Percentiles rank a stretch among this genome's conserved stretches.
Evolutionary conservation across 495 filamentous ascomycete species (phyloP).

Genomic region (Pseudomonodictys pantanalensis): DNA sequence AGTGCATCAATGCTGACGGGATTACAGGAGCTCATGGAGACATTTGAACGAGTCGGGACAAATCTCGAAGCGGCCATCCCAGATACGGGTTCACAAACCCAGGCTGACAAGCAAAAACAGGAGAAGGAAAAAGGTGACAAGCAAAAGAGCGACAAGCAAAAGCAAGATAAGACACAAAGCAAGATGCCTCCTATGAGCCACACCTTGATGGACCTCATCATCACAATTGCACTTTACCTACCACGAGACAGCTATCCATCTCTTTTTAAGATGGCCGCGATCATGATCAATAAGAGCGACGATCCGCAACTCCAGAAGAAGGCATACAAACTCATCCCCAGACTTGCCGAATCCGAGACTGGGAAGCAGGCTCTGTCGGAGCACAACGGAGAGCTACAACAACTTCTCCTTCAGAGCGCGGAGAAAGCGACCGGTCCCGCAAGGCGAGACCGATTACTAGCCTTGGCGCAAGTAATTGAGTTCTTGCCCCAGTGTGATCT

Average conservation of each 20-base stretch:
- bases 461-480: conserved; percentile 73
- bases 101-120: conserved; percentile 58
- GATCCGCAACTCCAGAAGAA: conserved; percentile 99
- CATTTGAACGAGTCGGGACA: conserved; percentile 76
- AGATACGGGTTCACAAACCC: conserved; percentile 52
- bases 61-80: conserved; percentile 76
- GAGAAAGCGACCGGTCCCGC: conserved; percentile 83
- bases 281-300: conserved; percentile 69
- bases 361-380: conserved; percentile 69
- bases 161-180: conserved; percentile 53
- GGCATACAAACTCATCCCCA: conserved; percentile 93
- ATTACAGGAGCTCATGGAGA: conserved; percentile 71
- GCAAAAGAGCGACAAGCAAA: no score
- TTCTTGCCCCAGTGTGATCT: conserved; percentile 71
- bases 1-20: conserved; percentile 31
- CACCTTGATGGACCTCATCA: conserved; percentile 92
- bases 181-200: conserved; percentile 91
- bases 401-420: conserved; percentile 68
- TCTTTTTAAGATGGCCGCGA: conserved; percentile 78
- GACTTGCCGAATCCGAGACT: conserved; percentile 72
- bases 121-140: conserved; percentile 60
- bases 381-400: conserved; percentile 71
- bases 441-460: conserved; percentile 73
- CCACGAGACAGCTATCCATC: conserved; percentile 74
- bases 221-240: conserved; percentile 90